These are phyloP conservation scores for Zalaria sp. DNA, from an alignment of 2,329 filamentous ascomycete genomes.

Conservation along the genomic window DNA sequence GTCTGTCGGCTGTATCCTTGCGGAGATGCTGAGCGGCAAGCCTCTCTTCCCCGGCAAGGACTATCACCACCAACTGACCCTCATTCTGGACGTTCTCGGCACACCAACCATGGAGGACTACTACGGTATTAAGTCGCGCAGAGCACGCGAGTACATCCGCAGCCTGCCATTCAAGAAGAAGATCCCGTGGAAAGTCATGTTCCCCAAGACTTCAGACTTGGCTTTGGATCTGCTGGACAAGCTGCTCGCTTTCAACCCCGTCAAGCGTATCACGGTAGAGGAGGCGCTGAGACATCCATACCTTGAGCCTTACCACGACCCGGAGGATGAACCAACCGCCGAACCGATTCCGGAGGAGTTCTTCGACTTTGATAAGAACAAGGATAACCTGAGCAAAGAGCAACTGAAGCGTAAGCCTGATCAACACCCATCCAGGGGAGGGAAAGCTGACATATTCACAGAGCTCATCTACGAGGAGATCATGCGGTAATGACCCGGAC, in stretches of 20 bases:
- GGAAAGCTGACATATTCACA: slow-evolving; percentile 14
- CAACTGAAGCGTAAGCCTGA: slow-evolving; percentile 68
- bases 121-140: slow-evolving; percentile 97
- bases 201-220: slow-evolving; percentile 97
- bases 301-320: slow-evolving; percentile 96
- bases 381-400: slow-evolving; percentile 96
- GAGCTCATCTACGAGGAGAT: slow-evolving; percentile 95
- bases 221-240: slow-evolving; percentile 91
- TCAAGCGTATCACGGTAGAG: slow-evolving; percentile 96
- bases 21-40: slow-evolving; percentile 98
- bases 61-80: slow-evolving; percentile 94
- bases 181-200: slow-evolving; percentile 91
- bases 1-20: slow-evolving; percentile 96
- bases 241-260: slow-evolving; percentile 92
- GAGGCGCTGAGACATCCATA: slow-evolving; percentile 96
- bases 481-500: slow-evolving; percentile 42
- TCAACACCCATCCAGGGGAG: slow-evolving; percentile 2
- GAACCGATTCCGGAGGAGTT: slow-evolving; percentile 96
- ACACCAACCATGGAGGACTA: slow-evolving; percentile 99
- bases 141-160: slow-evolving; percentile 94
- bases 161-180: slow-evolving; percentile 51
- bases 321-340: slow-evolving; percentile 93
- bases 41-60: slow-evolving; percentile 97
- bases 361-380: slow-evolving; percentile 99
- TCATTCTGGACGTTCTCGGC: slow-evolving; percentile 92